phyloP scores from a whole-genome alignment of 2,329 filamentous ascomycete genomes.

The Lachnellula arida region DNA sequence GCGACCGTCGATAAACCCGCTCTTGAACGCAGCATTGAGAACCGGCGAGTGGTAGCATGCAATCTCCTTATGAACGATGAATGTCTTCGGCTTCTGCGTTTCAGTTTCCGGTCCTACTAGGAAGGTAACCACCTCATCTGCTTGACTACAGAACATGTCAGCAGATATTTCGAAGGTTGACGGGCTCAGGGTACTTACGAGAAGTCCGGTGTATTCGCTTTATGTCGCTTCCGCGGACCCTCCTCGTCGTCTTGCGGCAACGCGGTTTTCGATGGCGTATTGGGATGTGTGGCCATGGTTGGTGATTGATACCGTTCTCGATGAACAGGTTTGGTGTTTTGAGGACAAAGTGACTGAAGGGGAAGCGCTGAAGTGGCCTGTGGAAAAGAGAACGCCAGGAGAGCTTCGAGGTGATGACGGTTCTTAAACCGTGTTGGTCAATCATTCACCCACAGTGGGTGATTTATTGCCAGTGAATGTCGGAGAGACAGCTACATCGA shows the following conservation, averaged over 20 bases:
- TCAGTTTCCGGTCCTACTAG: neutral
- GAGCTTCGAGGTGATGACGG: too few relatives aligned
- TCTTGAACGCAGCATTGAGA: slow-evolving; percentile 3
- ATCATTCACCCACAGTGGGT: too few relatives aligned
- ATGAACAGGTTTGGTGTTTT: too few relatives aligned
- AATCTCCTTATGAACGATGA: slow-evolving; percentile 6
- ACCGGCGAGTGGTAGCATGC: slow-evolving; percentile 8
- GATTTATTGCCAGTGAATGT: too few relatives aligned
- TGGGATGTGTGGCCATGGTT: neutral
- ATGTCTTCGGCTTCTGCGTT: neutral
- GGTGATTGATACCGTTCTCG: too few relatives aligned
- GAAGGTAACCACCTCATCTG: neutral
- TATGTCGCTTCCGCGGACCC: neutral
- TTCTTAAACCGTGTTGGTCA: too few relatives aligned
- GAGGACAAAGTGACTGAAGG: too few relatives aligned
- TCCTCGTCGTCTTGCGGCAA: neutral
- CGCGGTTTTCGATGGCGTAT: neutral
- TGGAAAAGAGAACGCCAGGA: too few relatives aligned
- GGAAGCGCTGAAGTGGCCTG: too few relatives aligned
- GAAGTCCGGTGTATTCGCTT: neutral
- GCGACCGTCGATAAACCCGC: neutral
- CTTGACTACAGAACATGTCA: neutral
- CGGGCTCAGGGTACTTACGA: neutral
- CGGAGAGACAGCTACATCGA: too few relatives aligned
- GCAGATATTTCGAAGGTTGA: neutral